Evolutionary conservation across 2,329 filamentous ascomycete genomes (phyloP), one percentile per base, ranked within the genome.

Genomic region (Paracoccidioides lutzii): DNA sequence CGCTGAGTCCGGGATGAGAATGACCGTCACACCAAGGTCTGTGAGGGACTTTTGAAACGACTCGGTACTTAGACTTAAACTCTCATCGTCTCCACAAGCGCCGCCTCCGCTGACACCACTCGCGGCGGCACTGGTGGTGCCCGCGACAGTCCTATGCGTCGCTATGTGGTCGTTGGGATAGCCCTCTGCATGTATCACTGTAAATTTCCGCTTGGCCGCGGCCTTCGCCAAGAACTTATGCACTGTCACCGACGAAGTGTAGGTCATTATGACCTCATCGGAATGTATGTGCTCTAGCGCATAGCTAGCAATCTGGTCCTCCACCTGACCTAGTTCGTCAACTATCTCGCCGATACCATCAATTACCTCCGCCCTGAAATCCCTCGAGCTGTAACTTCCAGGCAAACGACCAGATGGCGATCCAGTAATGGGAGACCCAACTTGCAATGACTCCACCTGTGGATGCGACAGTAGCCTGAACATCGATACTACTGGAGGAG

Each of bases 341-440:
- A 95, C 87, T 58, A 98, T 90, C 69, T 98, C 93, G 64, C 89
- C 84, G 64, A 98, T 96, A 44, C 90, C 93, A 64, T 93, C 88
- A 61, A 96, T 84, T 32, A 97, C 86, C 71, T 97, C 93, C 12
- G 88, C 88, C 58, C 90, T 87, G 57, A 97, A 77, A 59, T 94
- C 86, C 58, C 87, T 80, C 54, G 75, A 70, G 55, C 64, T 33
- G 60, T 54, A 51, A n/a, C 68, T 64, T 6, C 65, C 64, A 15
- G 65, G 62, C 3, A 66, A 44, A 51, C 64, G 63, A 10, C 69
- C 70, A 28, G 64, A 70, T 60, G 65, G 69, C 41, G 65, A 71
- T 55, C 64, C 64, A 43, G 66, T 65, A 58, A 63, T 66, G 32
- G 68, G 69, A 40, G 69, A 64, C 59, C 69, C 64, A 22, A 70